phyloP scores from a whole-genome alignment of 257 asterid species.

The Solanum bulbocastanum region DNA sequence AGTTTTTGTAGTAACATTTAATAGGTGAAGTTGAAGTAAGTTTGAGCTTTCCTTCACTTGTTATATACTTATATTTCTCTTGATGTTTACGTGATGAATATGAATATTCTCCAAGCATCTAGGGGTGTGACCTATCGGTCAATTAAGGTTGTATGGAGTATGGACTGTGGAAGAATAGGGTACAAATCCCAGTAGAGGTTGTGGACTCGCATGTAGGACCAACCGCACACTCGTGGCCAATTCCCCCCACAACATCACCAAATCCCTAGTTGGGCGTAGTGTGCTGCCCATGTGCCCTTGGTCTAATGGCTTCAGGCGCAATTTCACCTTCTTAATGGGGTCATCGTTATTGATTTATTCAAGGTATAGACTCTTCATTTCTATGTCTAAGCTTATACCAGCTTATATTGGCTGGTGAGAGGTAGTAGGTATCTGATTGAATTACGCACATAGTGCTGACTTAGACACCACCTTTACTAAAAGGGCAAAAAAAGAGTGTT shows the following conservation, averaged over 20 bases:
- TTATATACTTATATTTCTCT: neutral
- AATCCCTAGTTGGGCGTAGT: neutral
- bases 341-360: no score
- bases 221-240: neutral
- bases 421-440: neutral
- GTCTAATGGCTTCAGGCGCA: neutral
- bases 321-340: no score
- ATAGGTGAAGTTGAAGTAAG: neutral
- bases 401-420: no score
- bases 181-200: neutral
- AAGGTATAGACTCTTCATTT: no score
- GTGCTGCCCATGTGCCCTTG: neutral
- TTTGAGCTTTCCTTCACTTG: neutral
- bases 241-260: neutral
- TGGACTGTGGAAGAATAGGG: neutral
- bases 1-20: constrained; percentile 1
- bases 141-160: neutral
- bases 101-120: neutral
- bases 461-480: neutral
- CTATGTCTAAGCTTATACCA: no score
- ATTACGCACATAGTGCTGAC: neutral
- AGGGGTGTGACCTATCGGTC: neutral
- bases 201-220: neutral
- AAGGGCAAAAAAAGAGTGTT: neutral
- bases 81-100: neutral